These are phyloP conservation scores for Cyberlindnera japonica DNA, from an alignment of 805 yeast species.

Conservation along the genomic window DNA sequence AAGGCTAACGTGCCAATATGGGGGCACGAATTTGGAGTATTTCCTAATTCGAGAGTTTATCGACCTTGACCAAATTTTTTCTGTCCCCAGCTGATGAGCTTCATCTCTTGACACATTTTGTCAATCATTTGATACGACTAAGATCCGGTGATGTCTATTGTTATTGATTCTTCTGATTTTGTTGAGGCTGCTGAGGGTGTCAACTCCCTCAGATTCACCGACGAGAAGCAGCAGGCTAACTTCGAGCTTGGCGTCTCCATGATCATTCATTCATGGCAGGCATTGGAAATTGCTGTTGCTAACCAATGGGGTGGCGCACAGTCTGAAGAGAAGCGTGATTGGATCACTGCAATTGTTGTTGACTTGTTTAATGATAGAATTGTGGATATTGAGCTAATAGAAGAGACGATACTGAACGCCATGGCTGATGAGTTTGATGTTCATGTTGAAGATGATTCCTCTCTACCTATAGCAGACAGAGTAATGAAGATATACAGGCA, in stretches of 20 bases:
- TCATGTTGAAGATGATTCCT: conserved; percentile 84
- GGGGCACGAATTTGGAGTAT: too few relatives aligned
- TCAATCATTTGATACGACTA: too few relatives aligned
- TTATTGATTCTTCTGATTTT: conserved; percentile 42
- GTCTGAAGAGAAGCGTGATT: conserved; percentile 87
- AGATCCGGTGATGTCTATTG: conserved; percentile 11
- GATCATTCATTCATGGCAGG: conserved; percentile 91
- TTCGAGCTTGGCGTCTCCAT: conserved; percentile 92
- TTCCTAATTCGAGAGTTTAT: too few relatives aligned
- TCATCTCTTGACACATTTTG: too few relatives aligned
- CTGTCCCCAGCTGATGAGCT: too few relatives aligned
- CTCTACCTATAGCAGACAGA: conserved; percentile 64
- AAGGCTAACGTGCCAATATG: too few relatives aligned
- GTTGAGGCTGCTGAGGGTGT: conserved; percentile 49
- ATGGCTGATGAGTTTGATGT: conserved; percentile 96
- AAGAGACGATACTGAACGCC: conserved; percentile 79
- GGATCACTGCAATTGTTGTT: conserved; percentile 81
- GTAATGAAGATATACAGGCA: conserved; percentile 65
- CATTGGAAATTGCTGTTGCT: conserved; percentile 80
- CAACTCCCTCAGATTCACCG: conserved; percentile 39
- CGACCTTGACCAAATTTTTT: too few relatives aligned
- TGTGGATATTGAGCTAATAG: conserved; percentile 76
- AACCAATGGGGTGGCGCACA: conserved; percentile 96
- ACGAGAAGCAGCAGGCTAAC: conserved; percentile 71
- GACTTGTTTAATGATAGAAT: conserved; percentile 67